Conservation (phyloP, 108 stramenopile genomes). For the Thalassiosira profunda region DNA sequence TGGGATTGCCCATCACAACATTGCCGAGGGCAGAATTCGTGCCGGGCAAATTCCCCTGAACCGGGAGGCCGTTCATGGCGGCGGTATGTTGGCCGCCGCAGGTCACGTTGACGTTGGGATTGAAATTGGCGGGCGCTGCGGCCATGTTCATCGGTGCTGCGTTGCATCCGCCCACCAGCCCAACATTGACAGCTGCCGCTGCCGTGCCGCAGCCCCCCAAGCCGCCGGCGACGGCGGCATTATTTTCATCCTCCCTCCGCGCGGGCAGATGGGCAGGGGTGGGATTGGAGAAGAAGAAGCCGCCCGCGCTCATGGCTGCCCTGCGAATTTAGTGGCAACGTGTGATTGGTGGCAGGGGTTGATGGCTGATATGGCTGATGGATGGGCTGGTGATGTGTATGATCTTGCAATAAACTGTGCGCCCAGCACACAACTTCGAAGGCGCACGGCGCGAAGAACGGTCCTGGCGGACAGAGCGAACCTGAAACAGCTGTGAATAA, state of each 20-base stretch:
- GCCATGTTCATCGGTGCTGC: background rate
- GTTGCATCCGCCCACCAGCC: conserved; percentile 1
- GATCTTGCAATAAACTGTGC: too few species aligned
- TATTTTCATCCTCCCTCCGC: background rate
- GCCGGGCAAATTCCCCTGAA: conserved; percentile 2
- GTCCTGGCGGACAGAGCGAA: too few species aligned
- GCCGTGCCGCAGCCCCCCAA: background rate
- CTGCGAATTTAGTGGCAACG: too few species aligned
- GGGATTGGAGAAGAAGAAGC: conserved; percentile 19
- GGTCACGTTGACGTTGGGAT: conserved; percentile 2
- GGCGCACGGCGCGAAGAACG: too few species aligned
- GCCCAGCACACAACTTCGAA: too few species aligned
- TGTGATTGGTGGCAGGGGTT: background rate
- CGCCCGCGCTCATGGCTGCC: conserved; percentile 17
- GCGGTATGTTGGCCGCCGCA: too few species aligned
- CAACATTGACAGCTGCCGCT: background rate
- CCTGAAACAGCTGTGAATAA: too few species aligned
- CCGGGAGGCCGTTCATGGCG: too few species aligned
- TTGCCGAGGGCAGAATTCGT: background rate
- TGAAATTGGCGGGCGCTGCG: background rate
- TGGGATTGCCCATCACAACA: background rate
- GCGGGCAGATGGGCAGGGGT: background rate
- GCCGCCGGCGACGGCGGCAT: background rate
- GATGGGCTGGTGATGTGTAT: too few species aligned
- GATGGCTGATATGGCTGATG: background rate